phyloP scores from a whole-genome alignment of 352 stramenopile species.

The Globisporangium radiosum region DNA sequence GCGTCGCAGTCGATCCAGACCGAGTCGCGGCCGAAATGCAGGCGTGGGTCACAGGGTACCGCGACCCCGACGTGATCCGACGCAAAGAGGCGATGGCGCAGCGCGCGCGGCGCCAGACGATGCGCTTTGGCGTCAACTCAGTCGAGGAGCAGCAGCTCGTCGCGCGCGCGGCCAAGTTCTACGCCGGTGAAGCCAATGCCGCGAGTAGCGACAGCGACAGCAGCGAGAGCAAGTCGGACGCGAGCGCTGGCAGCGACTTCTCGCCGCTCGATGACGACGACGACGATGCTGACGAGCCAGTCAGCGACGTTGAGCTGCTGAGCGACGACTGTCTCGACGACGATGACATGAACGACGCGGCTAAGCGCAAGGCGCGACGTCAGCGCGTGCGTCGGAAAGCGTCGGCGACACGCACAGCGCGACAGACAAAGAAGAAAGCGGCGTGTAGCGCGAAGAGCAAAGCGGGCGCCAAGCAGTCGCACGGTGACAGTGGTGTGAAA shows the following conservation, averaged over 20 bases:
- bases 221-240: conserved; percentile 17
- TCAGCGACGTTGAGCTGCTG: conserved; percentile 37
- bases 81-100: conserved; percentile 46
- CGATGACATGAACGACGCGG: conserved; percentile 12
- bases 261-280: conserved; percentile 29
- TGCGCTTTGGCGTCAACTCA: conserved; percentile 30
- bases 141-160: conserved; percentile 35
- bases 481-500: not conserved
- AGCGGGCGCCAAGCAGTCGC: not conserved
- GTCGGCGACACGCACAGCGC: conserved; percentile 12
- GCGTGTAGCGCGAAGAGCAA: conserved; percentile 12
- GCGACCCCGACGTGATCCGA: conserved; percentile 46
- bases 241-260: conserved; percentile 33
- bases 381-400: conserved; percentile 14
- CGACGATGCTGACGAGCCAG: conserved; percentile 22
- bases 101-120: conserved; percentile 28
- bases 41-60: conserved; percentile 46
- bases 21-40: conserved; percentile 37
- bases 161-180: conserved; percentile 27
- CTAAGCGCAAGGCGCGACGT: conserved; percentile 11
- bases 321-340: conserved; percentile 45
- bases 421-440: conserved; percentile 17
- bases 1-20: conserved; percentile 11
- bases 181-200: conserved; percentile 29
- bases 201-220: conserved; percentile 22